phyloP scores from a whole-genome alignment of 306 rosid species.

The Prunus salicina region DNA sequence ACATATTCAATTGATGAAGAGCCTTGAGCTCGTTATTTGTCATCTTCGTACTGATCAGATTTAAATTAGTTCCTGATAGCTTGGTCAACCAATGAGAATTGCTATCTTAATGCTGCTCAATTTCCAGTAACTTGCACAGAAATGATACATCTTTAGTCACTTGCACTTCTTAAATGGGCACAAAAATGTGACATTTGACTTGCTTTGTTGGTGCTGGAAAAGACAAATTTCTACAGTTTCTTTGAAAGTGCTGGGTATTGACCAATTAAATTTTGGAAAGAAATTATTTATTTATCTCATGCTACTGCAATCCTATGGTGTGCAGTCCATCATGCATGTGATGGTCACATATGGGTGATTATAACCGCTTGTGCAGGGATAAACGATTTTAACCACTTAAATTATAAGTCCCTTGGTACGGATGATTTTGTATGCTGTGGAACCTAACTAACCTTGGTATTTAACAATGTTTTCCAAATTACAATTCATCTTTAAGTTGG shows the following conservation, averaged over 20 bases:
- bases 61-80: background rate
- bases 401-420: too few species aligned
- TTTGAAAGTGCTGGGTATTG: slow-evolving; percentile 19
- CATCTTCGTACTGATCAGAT: background rate
- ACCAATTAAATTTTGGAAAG: background rate
- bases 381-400: too few species aligned
- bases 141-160: slow-evolving; percentile 23
- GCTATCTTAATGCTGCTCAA: slow-evolving; percentile 3
- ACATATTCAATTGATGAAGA: background rate
- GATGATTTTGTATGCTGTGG: background rate
- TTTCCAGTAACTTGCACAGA: slow-evolving; percentile 26
- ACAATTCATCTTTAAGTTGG: background rate
- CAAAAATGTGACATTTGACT: slow-evolving; percentile 23
- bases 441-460: background rate
- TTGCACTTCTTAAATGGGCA: slow-evolving; percentile 34
- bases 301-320: background rate
- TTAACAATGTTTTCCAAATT: background rate
- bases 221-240: slow-evolving; percentile 9
- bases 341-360: background rate
- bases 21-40: background rate
- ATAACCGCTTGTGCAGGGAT: too few species aligned
- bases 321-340: background rate
- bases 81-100: background rate
- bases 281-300: background rate
- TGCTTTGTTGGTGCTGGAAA: slow-evolving; percentile 15